Conservation (phyloP, 1,284 basidiomycete species). For the Cryptococcus wingfieldii region DNA sequence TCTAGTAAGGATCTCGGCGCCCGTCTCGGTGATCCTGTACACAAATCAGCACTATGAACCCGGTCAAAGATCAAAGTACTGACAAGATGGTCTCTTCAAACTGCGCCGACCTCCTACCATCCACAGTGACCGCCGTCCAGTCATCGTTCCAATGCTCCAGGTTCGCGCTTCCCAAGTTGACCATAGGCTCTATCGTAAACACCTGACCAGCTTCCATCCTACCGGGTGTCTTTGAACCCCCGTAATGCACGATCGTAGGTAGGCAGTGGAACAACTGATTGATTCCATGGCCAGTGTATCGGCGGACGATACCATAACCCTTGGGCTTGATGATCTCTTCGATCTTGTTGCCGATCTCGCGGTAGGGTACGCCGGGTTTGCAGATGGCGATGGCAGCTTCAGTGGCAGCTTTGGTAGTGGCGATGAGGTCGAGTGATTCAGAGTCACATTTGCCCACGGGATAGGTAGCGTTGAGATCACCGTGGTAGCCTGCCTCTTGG, state of each 20-base stretch:
- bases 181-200: conserved; percentile 65
- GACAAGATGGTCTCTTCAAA: conserved; percentile 91
- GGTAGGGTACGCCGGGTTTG: conserved; percentile 82
- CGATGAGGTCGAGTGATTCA: conserved; percentile 74
- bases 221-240: conserved; percentile 49
- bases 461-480: conserved; percentile 80
- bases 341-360: conserved; percentile 52
- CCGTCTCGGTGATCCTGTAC: conserved; percentile 79
- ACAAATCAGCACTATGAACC: background rate
- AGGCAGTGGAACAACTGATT: conserved; percentile 59
- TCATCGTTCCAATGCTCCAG: conserved; percentile 53
- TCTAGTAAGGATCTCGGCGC: conserved; percentile 80
- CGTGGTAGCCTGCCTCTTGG: conserved; percentile 61
- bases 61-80: conserved; percentile 40
- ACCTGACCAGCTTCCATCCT: conserved; percentile 50
- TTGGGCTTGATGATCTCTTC: conserved; percentile 75
- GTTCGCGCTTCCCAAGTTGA: conserved; percentile 67
- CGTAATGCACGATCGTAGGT: conserved; percentile 51
- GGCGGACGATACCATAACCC: conserved; percentile 77
- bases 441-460: conserved; percentile 81
- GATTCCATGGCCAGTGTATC: conserved; percentile 88
- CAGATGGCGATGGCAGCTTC: conserved; percentile 84
- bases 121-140: conserved; percentile 87
- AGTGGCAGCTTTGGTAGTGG: conserved; percentile 70
- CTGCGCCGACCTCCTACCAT: conserved; percentile 85